Base-by-base conservation (phyloP, 1,284 basidiomycete species). In the Xerocomus nothofagi region DNA sequence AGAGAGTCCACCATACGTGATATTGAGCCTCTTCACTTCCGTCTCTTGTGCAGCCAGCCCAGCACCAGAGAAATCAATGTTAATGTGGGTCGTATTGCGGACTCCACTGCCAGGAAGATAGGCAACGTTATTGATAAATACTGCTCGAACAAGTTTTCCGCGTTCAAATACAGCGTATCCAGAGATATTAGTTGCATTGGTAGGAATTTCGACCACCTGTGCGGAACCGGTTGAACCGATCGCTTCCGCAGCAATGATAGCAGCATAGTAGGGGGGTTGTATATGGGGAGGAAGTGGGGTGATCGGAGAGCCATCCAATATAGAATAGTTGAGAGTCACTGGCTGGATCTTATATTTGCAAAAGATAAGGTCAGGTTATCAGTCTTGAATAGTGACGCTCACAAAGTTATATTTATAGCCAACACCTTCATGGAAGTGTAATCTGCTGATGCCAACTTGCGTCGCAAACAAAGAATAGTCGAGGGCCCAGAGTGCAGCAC, bases 401-500 rank as follows among this genome's bases (percentile, higher is more conserved):
- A 75, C 74, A 34, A 76, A 58, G 52, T 73, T 76, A 51, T 77
- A 79, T 58, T 75, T 77, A 60, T 67, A 79, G 17, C 76, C 77
- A 49, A 79, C 63, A 6, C 76, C 76, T 48, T 74, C 63, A 52
- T 78, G 75, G 62, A 78, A 78, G 56, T 64, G 55, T 18, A 64
- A 15, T 46, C 60, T 45, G 31, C 54, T 58, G 21, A 62, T 70
- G 3, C 71, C 72, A 27, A 73, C 59, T 56, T 73, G 70, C 14
- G 70, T 75, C 64, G 74, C 74, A 52, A 70, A 82, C 6, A 89
- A 67, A 1, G 76, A 70, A 60, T 87, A 86, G 61, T 88, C 84
- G 50, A 86, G 68, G 1, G 75, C 72, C 86, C 86, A 88, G 21
- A 89, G 66, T 15, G 83, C 81, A 3, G 84, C 82, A 30, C 85